Base-by-base conservation (phyloP, 2,329 filamentous ascomycete genomes). In the Fusarium sp. region DNA sequence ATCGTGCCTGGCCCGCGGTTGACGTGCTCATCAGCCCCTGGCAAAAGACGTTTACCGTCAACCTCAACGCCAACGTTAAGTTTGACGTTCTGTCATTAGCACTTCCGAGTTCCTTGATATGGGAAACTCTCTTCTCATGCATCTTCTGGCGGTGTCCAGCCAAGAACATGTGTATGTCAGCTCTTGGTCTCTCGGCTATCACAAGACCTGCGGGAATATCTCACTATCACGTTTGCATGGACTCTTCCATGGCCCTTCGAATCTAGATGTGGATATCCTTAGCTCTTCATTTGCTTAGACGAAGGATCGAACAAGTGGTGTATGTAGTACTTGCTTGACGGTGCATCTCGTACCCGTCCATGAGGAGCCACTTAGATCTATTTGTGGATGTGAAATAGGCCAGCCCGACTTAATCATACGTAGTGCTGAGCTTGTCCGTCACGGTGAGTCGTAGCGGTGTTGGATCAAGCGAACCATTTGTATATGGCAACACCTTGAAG, bases 391-490 rank as follows among this genome's bases (percentile, higher is more conserved):
- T 68, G 43, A 27, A 43, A 60, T 40, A 34, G 38, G 58, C 53
- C 30, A 22, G 25, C 20, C 49, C 52, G 32, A 41, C 46, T 71
- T 54, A 41, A 70, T 48, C 43, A 49, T 68, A 71, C 48, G 67
- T 61, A 59, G 66, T 69, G 24, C 16, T 44, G 62, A 55, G 30
- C 27, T 62, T 34, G 52, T 43, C 57, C 51, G 41, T 45, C 61
- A 63, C 41, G 18, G 58, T 67, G 43, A 54, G 56, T 59, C 25
- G 20, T 20, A 59, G 59, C 64, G 65, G 46, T 29, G 40, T 70
- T 53, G 60, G 63, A 46, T 47, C 66, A 65, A 74, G 60, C 64
- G 67, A 74, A 62, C 44, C 46, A 61, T 71, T 72, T 66, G 55
- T 54, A 57, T 56, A 55, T 53, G 44, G 47, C 32, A 58, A 61